Base-by-base conservation (phyloP, 2,329 filamentous ascomycete species). In the Coniochaeta hoffmannii region DNA sequence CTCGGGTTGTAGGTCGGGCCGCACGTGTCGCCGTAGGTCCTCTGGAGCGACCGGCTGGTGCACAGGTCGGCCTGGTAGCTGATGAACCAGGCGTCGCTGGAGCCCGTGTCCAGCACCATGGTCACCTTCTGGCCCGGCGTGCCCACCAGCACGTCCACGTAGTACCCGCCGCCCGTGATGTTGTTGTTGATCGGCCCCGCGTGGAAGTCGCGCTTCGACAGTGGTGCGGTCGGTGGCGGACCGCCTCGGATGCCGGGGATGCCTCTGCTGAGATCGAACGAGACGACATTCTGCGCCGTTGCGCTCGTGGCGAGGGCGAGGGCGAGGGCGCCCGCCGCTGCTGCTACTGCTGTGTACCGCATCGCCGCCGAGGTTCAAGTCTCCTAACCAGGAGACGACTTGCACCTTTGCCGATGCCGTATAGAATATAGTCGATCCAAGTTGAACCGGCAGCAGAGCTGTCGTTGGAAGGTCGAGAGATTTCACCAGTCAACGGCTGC, bases 61-160 rank as follows among this genome's bases (percentile, higher is more conserved):
- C 76, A 79, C 28, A 77, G 69, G 61, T 71, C 65, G 15, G 71
- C 70, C 26, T 63, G 50, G 59, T 62, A 54, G 56, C 67, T 61
- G 58, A 79, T 69, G 41, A 85, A 71, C 82, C 83, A 86, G 4
- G 82, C 77, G 64, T 86, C 83, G 60, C 79, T 83, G 65, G 80
- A 84, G 28, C 83, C 83, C 2, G 83, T 86, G 66, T 86, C 83
- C 59, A 86, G 74, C 54, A 81, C 72, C 61, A 86, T 72, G 54
- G 68, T 73, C 52, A 85, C 66, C 3, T 68, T 66, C 66, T 86
- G 83, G 0, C 73, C 70, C 0, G 83, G 83, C 0, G 81, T 83
- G 52, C 83, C 83, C 41, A 86, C 68, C n/a, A 70, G 69, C 41
- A 86, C 74, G 53, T 81, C 73, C 38, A 78, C 76, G 63, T 77